Evolutionary conservation across 306 rosid species (phyloP), one percentile per base, ranked within the genome.

Genomic region (Vicia faba): DNA sequence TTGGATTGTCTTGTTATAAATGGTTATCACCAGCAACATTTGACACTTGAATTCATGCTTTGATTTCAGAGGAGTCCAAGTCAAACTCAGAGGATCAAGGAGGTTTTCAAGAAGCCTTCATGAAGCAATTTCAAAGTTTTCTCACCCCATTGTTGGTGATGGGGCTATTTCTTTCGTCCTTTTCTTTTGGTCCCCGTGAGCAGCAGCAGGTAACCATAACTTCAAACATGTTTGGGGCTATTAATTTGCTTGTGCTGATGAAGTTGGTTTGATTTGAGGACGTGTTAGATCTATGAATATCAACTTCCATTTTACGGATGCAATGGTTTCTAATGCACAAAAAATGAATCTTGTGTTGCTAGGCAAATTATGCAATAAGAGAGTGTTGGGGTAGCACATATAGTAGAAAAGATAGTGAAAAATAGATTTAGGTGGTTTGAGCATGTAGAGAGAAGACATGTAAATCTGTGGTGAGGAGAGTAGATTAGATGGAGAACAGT

Each of bases 41-140:
- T 61, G 41, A 53, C 60, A 56, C 75, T 60, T 64, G 67, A 16
- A 11, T 58, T 71, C 25, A 56, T 19, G 18, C 13, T 80, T 53
- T 73, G 26, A 49, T 81, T 73, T 70, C 86, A 93, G 99, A 89
- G 3, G 89, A 81, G 6, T 83, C 97, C 5, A 84, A 79, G 56
- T 66, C 96, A 1, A 85, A 82, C 67, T 58, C 91, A 0, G 97
- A 88, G 33, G 97, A 82, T 16, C 75, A 71, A 0, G 88, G 88
- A 40, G 78, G 29, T 73, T 86, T 81, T 81, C 86, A 82, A 61
- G 89, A 86, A 46, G 12, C 79, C 48, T 75, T 90, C 71, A 14
- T 83, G 79, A 90, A 68, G 78, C 83, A 81, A 64, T 70, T 83
- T 70, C 88, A 85, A 64, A 86, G 72, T 58, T 39, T 86, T 40